Base-by-base conservation (phyloP, 1,139 yeast species). In the Taphrina wiesneri region DNA sequence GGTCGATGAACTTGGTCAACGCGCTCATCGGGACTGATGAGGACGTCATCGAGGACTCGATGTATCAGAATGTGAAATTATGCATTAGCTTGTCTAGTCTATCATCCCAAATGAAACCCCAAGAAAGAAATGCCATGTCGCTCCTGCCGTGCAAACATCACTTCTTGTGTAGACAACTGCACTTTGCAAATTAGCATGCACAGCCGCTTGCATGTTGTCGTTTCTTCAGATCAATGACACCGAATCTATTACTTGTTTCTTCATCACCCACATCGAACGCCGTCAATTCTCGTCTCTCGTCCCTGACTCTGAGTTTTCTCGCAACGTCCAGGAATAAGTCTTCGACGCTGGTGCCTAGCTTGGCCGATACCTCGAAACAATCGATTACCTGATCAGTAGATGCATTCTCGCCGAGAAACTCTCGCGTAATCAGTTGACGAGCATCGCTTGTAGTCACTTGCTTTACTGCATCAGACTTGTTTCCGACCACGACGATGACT, bases 401-500 rank as follows among this genome's bases (percentile, higher is more conserved):
- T 11, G 5, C 39, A 17, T 32, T 21, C 26, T 34, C 45, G 56
- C 43, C 56, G 30, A 13, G 28, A 17, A 28, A 21, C 32, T 28
- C 36, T 19, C 23, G 21, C 19, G 23, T 17, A 13, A 56, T 13
- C 19, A 45, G 46, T 9, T 4, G 3, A 13, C 17, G 60, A 13
- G 53, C 62, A 36, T 28, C 28, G n/a, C 19, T 30, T 7, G 28
- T 17, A 15, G 45, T 30, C 13, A 56, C 62, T 9, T 9, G 46
- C n/a, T 41, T 11, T 23, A 39, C 34, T 2, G 49, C 51, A 70
- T 85, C 88, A 21, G 71, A 69, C 73, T 85, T 85, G 72, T 85
- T 85, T 1, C 87, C 88, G 60, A 84, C 86, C 0, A 85, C 75
- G 19, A 85, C 70, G 7, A 85, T 79, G 0, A 82, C 82, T 0